Percentiles rank a stretch among this genome's conserved stretches.
Conservation (phyloP, 169 alveolate species). For the Perkinsus chesapeaki region DNA sequence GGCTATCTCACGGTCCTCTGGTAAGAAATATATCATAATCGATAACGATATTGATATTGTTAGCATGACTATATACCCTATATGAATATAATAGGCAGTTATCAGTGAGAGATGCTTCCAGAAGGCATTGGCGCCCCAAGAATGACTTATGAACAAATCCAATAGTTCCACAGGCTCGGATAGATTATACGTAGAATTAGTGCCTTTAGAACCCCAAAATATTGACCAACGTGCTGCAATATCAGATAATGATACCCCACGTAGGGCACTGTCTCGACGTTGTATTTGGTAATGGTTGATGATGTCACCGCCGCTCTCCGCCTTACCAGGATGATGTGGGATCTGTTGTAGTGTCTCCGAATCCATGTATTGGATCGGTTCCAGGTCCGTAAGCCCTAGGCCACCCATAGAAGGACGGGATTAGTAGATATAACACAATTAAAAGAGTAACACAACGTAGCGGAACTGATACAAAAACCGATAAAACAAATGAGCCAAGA, state of each 20-base stretch:
- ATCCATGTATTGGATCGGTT: not conserved
- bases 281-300: not conserved
- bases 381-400: not conserved
- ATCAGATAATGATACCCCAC: not conserved
- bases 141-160: not conserved
- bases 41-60: not conserved
- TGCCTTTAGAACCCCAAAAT: not conserved
- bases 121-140: not conserved
- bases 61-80: not conserved
- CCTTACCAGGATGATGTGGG: not conserved
- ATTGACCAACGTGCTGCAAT: not conserved
- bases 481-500: not conserved
- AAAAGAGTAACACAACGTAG: not conserved
- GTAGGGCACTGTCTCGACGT: not conserved
- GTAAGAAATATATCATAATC: not conserved
- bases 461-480: not conserved
- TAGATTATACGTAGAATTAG: not conserved
- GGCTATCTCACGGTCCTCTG: not conserved
- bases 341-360: not conserved
- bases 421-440: not conserved
- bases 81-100: not conserved
- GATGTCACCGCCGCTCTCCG: not conserved
- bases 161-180: not conserved
- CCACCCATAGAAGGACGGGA: slow-evolving; percentile 2
- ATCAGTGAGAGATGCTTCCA: not conserved